phyloP scores from a whole-genome alignment of 257 asterid genomes.

The Misopates orontium region DNA sequence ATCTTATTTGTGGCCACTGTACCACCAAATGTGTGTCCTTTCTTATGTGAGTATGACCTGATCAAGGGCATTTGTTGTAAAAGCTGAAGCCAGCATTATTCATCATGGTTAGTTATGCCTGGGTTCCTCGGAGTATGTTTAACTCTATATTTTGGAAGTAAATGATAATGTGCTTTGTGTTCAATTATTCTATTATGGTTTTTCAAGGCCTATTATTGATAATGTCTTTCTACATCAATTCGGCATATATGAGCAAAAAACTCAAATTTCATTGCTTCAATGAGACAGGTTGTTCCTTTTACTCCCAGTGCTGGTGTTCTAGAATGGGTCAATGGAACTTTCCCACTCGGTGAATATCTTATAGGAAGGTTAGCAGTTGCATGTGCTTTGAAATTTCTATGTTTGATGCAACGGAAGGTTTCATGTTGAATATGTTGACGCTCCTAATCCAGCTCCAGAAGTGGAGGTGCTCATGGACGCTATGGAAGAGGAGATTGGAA shows the following conservation, averaged over 20 bases:
- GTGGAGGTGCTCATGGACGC: slow-evolving; percentile 98
- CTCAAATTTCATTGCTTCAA: slow-evolving; percentile 14
- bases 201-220: slow-evolving; percentile 1
- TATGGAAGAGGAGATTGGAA: slow-evolving; percentile 93
- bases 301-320: slow-evolving; percentile 99
- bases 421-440: slow-evolving; percentile 30
- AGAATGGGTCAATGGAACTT: slow-evolving; percentile 98
- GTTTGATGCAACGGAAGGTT: background rate
- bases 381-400: too few species aligned
- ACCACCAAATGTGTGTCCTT: slow-evolving; percentile 9
- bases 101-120: too few species aligned
- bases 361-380: slow-evolving; percentile 68
- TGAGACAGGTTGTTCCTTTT: slow-evolving; percentile 86
- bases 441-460: slow-evolving; percentile 61
- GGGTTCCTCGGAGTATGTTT: slow-evolving; percentile 4
- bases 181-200: slow-evolving; percentile 10
- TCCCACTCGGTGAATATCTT: slow-evolving; percentile 96
- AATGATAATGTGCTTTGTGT: slow-evolving; percentile 21
- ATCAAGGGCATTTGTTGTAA: background rate
- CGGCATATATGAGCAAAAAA: background rate
- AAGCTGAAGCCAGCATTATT: background rate
- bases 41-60: slow-evolving; percentile 6
- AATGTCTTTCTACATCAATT: slow-evolving; percentile 20
- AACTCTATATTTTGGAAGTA: background rate
- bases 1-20: slow-evolving; percentile 2